These are phyloP conservation scores for Cladorrhinum samala DNA, from an alignment of 495 filamentous ascomycete species.

Conservation along the genomic window DNA sequence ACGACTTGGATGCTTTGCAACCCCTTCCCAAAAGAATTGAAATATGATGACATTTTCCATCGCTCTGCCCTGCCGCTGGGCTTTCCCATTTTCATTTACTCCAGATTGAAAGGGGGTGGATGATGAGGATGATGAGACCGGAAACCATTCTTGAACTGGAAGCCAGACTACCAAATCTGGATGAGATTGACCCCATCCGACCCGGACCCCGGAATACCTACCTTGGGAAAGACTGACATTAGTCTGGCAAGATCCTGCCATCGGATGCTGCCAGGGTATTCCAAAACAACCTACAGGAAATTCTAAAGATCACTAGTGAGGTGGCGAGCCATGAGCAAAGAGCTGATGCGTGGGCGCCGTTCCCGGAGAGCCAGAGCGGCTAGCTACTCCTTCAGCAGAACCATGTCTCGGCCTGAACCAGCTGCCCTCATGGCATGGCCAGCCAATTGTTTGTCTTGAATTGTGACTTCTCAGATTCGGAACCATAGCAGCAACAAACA, in stretches of 20 bases:
- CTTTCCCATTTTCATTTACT: neutral
- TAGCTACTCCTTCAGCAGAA: neutral
- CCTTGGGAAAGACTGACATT: too few relatives aligned
- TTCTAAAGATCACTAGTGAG: too few relatives aligned
- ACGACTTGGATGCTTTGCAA: too few relatives aligned
- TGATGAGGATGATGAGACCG: neutral
- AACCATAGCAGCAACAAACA: neutral
- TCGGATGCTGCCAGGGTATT: too few relatives aligned
- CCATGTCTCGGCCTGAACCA: neutral
- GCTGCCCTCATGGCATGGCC: neutral
- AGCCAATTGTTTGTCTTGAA: slow-evolving; percentile 4
- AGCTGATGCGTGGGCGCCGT: neutral
- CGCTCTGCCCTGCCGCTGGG: neutral
- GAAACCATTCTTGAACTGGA: neutral
- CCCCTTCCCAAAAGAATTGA: too few relatives aligned
- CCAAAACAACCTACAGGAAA: too few relatives aligned
- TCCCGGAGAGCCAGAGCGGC: neutral
- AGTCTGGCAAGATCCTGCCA: too few relatives aligned
- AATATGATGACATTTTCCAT: neutral
- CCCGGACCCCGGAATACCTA: neutral
- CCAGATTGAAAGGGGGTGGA: neutral
- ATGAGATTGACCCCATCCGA: neutral
- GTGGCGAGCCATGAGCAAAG: too few relatives aligned
- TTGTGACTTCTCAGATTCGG: neutral
- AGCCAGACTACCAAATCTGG: neutral